These are phyloP conservation scores for Penicillium coffeae DNA, from an alignment of 495 filamentous ascomycete species.

Conservation along the genomic window DNA sequence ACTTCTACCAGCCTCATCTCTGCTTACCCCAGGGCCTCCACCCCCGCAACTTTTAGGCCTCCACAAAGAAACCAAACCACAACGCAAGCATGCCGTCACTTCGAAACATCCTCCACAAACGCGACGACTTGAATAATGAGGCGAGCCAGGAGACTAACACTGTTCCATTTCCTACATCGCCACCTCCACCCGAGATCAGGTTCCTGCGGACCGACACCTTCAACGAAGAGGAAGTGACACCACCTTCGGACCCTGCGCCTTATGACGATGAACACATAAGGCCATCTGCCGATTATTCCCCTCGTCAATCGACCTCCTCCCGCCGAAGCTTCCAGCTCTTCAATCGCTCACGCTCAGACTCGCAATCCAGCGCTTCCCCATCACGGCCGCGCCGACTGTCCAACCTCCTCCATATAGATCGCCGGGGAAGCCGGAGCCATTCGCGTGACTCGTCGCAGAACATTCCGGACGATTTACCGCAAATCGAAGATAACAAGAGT, in stretches of 20 bases:
- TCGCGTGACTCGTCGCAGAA: slow-evolving; percentile 59
- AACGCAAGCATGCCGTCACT: slow-evolving; percentile 58
- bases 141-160: slow-evolving; percentile 3
- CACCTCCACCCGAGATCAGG: slow-evolving; percentile 65
- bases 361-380: slow-evolving; percentile 26
- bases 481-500: slow-evolving; percentile 51
- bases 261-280: slow-evolving; percentile 18
- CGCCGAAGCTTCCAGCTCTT: slow-evolving; percentile 49
- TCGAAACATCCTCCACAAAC: slow-evolving; percentile 71
- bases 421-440: slow-evolving; percentile 49
- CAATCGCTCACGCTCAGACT: slow-evolving; percentile 35
- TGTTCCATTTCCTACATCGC: slow-evolving; percentile 7
- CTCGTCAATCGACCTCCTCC: slow-evolving; percentile 22
- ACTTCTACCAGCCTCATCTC: too few relatives aligned
- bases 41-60: not conserved
- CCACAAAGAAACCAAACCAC: not conserved
- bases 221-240: slow-evolving; percentile 69
- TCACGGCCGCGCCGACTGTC: slow-evolving; percentile 53
- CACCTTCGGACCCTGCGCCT: slow-evolving; percentile 53
- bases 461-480: slow-evolving; percentile 75
- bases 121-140: slow-evolving; percentile 50
- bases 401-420: slow-evolving; percentile 62
- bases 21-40: not conserved
- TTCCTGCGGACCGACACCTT: slow-evolving; percentile 82
- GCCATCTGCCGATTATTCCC: not conserved